Percentiles rank a stretch among this genome's conserved stretches.
These are phyloP conservation scores for Ganoderma multipileum DNA, from an alignment of 1,284 basidiomycete genomes.

Conservation along the genomic window DNA sequence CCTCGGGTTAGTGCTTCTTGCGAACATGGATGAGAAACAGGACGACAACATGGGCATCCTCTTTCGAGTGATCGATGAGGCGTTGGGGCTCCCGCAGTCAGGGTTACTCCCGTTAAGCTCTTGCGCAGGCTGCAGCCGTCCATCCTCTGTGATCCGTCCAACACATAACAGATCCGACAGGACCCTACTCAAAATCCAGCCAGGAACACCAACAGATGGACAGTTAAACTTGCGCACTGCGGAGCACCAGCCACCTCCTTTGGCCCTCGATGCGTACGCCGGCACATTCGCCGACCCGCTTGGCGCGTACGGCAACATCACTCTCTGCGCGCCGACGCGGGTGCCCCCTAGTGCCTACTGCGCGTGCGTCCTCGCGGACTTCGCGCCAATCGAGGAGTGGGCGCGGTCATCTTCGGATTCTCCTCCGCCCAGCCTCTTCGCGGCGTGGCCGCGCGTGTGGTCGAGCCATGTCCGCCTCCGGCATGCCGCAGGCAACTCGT, in stretches of 20 bases:
- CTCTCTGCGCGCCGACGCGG: conserved; percentile 41
- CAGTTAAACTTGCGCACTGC: neutral
- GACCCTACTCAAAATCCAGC: neutral
- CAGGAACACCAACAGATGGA: neutral
- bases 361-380: conserved; percentile 34
- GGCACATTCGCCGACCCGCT: conserved; percentile 45
- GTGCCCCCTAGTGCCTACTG: conserved; percentile 34
- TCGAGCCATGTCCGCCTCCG: conserved; percentile 36
- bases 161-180: neutral
- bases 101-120: neutral
- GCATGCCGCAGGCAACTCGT: conserved; percentile 25
- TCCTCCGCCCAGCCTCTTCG: conserved; percentile 21
- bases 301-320: conserved; percentile 41
- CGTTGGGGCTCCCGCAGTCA: conserved; percentile 20
- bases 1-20: conserved; percentile 49
- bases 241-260: conserved; percentile 6
- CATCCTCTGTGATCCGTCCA: conserved; percentile 3
- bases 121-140: neutral
- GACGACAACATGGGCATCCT: conserved; percentile 38
- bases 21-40: conserved; percentile 49
- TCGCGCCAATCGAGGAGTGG: conserved; percentile 21
- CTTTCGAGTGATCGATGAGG: conserved; percentile 28
- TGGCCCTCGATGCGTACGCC: conserved; percentile 20
- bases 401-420: neutral
- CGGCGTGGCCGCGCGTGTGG: conserved; percentile 35